Conservation (phyloP, 805 yeast species). For the Candida quercuum region DNA sequence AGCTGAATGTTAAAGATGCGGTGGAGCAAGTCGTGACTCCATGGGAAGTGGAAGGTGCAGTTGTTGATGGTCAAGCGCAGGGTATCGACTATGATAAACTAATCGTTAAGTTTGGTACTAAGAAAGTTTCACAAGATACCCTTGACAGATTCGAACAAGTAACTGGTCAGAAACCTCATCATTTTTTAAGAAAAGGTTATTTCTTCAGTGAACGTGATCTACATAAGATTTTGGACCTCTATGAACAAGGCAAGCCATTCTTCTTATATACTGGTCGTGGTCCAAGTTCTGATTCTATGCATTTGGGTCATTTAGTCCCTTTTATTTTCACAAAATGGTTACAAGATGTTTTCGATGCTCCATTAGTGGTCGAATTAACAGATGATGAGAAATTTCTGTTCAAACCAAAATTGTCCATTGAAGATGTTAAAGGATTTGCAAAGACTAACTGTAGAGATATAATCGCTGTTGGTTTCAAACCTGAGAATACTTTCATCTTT, state of each 20-base stretch:
- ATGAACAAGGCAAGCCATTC: slow-evolving; percentile 93
- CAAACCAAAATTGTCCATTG: slow-evolving; percentile 84
- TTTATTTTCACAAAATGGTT: slow-evolving; percentile 95
- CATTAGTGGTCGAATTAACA: slow-evolving; percentile 87
- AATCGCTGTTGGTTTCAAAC: slow-evolving; percentile 89
- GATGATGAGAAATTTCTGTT: slow-evolving; percentile 97
- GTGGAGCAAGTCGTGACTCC: slow-evolving; percentile 64
- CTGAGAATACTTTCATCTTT: slow-evolving; percentile 91
- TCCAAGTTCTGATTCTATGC: slow-evolving; percentile 91
- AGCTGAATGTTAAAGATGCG: slow-evolving; percentile 1
- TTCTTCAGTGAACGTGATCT: slow-evolving; percentile 91
- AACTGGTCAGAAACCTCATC: slow-evolving; percentile 91
- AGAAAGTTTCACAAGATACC: slow-evolving; percentile 60
- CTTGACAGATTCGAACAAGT: slow-evolving; percentile 68
- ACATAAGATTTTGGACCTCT: slow-evolving; percentile 69
- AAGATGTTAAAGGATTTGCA: slow-evolving; percentile 79
- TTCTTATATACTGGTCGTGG: slow-evolving; percentile 97
- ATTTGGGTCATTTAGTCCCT: slow-evolving; percentile 95
- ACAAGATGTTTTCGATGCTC: slow-evolving; percentile 96
- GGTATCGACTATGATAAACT: slow-evolving; percentile 90
- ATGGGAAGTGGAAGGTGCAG: slow-evolving; percentile 99
- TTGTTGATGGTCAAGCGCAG: slow-evolving; percentile 88
- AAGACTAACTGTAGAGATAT: slow-evolving; percentile 86
- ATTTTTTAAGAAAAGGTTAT: slow-evolving; percentile 81
- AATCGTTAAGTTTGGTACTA: slow-evolving; percentile 84